Evolutionary conservation across 225 moss, liverwort and hornwort species (phyloP).

Genomic region (Physcomitrium patens): DNA sequence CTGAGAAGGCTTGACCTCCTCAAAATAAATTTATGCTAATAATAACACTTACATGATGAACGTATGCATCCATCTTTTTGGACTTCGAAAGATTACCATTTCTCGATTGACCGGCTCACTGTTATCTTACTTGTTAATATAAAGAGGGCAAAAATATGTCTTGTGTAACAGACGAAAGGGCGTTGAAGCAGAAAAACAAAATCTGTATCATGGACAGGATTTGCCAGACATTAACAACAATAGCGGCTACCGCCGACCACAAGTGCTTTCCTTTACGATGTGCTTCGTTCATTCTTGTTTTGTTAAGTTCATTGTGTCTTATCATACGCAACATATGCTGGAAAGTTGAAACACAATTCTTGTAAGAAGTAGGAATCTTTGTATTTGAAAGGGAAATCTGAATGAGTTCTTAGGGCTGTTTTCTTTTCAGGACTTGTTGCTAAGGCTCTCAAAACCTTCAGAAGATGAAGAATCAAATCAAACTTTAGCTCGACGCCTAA

Average conservation of each 20-base stretch:
- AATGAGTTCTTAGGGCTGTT: slow-evolving; percentile 26
- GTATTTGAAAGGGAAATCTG: slow-evolving; percentile 10
- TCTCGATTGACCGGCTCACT: background rate
- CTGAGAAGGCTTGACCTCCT: background rate
- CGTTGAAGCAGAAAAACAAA: slow-evolving; percentile 42
- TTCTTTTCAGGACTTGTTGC: slow-evolving; percentile 60
- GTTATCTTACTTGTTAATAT: slow-evolving; percentile 22
- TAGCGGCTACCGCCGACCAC: slow-evolving; percentile 47
- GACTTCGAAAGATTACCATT: background rate
- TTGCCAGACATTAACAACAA: slow-evolving; percentile 60
- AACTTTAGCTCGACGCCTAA: slow-evolving; percentile 62
- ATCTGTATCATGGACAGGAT: slow-evolving; percentile 50
- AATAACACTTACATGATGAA: background rate
- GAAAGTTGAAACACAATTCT: slow-evolving; percentile 17
- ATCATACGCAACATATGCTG: slow-evolving; percentile 3
- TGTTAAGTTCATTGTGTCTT: background rate
- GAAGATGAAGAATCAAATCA: slow-evolving; percentile 65
- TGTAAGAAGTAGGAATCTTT: background rate
- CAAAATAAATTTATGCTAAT: slow-evolving; percentile 16
- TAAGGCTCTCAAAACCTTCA: slow-evolving; percentile 58
- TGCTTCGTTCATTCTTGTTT: slow-evolving; percentile 16
- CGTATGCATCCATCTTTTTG: background rate
- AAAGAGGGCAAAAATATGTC: slow-evolving; percentile 15
- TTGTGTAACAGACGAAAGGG: slow-evolving; percentile 50
- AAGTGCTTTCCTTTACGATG: slow-evolving; percentile 42